Evolutionary conservation across 768 basidiomycete species (phyloP).

Genomic region (Calocybe cyanea): DNA sequence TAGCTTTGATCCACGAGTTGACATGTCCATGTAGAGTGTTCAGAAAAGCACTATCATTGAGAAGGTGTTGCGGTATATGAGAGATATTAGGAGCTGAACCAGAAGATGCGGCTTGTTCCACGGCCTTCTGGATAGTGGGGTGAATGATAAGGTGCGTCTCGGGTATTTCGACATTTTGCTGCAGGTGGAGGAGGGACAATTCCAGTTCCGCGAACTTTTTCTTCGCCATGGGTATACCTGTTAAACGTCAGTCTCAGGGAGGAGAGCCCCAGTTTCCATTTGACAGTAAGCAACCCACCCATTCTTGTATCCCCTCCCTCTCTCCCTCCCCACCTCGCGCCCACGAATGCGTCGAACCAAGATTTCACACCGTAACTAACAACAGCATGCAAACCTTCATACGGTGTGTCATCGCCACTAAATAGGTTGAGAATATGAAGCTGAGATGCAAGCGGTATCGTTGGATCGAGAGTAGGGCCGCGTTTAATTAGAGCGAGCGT

Average conservation of each 20-base stretch:
- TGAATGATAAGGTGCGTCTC: constrained; percentile 93
- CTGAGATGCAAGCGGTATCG: constrained; percentile 77
- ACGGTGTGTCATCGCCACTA: constrained; percentile 84
- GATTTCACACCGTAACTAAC: constrained; percentile 96
- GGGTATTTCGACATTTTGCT: constrained; percentile 99
- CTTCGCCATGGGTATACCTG: constrained; percentile 95
- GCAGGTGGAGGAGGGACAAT: constrained; percentile 87
- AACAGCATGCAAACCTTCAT: constrained; percentile 92
- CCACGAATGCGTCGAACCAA: constrained; percentile 98
- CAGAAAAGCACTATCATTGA: constrained; percentile 88
- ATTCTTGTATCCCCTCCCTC: constrained; percentile 72
- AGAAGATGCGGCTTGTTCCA: constrained; percentile 62
- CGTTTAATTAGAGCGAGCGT: constrained; percentile 97
- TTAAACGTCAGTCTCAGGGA: constrained; percentile 6
- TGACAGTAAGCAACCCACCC: constrained; percentile 34
- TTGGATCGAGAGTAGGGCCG: constrained; percentile 73
- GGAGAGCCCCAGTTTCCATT: neutral
- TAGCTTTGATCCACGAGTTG: constrained; percentile 97
- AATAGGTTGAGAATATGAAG: constrained; percentile 92
- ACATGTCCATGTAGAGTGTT: constrained; percentile 92
- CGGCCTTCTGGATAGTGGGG: constrained; percentile 82
- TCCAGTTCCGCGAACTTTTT: constrained; percentile 99
- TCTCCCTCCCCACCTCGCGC: constrained; percentile 70
- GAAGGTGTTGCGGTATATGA: constrained; percentile 64
- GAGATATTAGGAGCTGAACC: constrained; percentile 70